Base-by-base conservation (phyloP, 2,329 filamentous ascomycete genomes). In the Fusarium siculi region DNA sequence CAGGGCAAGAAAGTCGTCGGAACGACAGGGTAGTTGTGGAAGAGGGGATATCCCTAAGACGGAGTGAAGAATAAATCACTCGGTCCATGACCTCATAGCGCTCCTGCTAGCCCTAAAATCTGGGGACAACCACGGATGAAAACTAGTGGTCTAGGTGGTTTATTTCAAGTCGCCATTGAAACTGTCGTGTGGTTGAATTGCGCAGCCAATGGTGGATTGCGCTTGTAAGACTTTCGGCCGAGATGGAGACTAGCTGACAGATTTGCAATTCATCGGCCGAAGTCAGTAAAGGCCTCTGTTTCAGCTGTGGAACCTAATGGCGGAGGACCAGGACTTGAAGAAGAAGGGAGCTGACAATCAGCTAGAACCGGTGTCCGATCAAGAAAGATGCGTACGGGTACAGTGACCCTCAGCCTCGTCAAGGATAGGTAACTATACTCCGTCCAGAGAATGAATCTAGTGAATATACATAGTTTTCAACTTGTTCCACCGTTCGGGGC, bases 81-180 rank as follows among this genome's bases (percentile, higher is more conserved):
- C 67, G 60, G 65, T 37, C 34, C 28, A 76, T 77, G 75, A 77
- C 72, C 73, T 76, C 76, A 77, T 77, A 60, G 57, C 59, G 43
- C 30, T 42, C 47, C 47, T 65, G 54, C 62, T 69, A 66, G 72
- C 61, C 72, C 62, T 70, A 74, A 75, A 77, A 73, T 56, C 72
- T 70, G 74, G 73, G 66, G 73, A 68, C 62, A 55, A 72, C 60
- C 56, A 64, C 30, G 25, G 37, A 60, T 21, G 62, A 73, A 47
- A 61, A 52, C 49, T 55, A 55, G 56, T 50, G 32, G 32, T 43
- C 25, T 28, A 28, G 25, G 25, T 28, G 7, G 7, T 66, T 59
- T 70, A 47, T 67, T 50, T 60, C 62, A 61, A 56, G 56, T 39
- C 49, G 54, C 50, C 34, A 53, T 57, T 62, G 57, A 52, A 49